Conservation (phyloP, 768 basidiomycete genomes). For the Paxillus ammoniavirescens region DNA sequence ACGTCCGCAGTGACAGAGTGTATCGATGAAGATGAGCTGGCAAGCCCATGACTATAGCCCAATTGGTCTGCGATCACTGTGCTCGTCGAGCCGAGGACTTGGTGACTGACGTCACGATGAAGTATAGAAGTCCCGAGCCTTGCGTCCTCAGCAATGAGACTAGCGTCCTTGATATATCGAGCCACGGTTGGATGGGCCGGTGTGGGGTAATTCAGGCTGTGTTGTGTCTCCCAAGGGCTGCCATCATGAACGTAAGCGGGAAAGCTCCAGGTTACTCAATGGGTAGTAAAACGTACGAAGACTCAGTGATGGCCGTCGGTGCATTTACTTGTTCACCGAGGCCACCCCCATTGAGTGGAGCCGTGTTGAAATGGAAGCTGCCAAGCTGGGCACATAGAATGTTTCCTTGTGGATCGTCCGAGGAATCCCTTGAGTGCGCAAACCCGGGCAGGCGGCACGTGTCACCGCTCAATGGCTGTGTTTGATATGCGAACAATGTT, state of each 20-base stretch:
- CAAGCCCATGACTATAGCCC: slow-evolving; percentile 5
- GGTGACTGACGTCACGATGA: slow-evolving; percentile 22
- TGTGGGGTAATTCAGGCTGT: slow-evolving; percentile 26
- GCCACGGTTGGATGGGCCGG: slow-evolving; percentile 20
- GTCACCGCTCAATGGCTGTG: slow-evolving; percentile 15
- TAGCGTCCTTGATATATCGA: slow-evolving; percentile 7
- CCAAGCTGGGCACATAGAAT: slow-evolving; percentile 22
- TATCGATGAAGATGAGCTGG: slow-evolving; percentile 10
- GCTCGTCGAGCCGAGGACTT: slow-evolving; percentile 14
- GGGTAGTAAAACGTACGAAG: slow-evolving; percentile 19
- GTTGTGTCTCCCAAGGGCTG: slow-evolving; percentile 25
- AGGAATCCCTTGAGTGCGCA: slow-evolving; percentile 11
- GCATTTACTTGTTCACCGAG: slow-evolving; percentile 20
- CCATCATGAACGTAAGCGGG: slow-evolving; percentile 23
- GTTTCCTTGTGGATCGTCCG: slow-evolving; percentile 25
- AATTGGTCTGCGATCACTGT: slow-evolving; percentile 11
- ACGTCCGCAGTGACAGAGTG: slow-evolving; percentile 15
- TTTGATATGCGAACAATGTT: slow-evolving; percentile 20
- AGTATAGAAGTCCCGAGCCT: slow-evolving; percentile 15
- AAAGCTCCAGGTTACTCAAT: slow-evolving; percentile 7
- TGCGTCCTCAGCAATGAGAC: slow-evolving; percentile 24
- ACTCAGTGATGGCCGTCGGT: slow-evolving; percentile 27
- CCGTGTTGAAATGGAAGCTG: slow-evolving; percentile 24
- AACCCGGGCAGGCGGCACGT: slow-evolving; percentile 9
- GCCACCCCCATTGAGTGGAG: slow-evolving; percentile 9